These are phyloP conservation scores for Tillandsia fasciculata DNA, from an alignment of 176 grass and related monocot species.

Conservation along the genomic window DNA sequence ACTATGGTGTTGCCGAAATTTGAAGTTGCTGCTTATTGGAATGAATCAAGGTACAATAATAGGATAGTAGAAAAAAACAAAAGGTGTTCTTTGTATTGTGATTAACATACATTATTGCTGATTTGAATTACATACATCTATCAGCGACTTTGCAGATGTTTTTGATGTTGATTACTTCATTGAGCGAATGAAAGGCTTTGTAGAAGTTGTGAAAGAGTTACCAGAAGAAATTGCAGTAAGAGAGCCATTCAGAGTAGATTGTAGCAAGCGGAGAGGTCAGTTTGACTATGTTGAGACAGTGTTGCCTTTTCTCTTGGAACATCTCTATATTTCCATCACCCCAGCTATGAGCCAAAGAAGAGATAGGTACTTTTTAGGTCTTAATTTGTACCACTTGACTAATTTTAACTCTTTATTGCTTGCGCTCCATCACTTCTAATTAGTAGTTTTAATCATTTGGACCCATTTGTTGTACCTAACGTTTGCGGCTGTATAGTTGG, in stretches of 20 bases:
- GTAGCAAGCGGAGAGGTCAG: slow-evolving; percentile 72
- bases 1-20: slow-evolving; percentile 91
- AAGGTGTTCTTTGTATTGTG: not conserved
- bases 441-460: too few relatives aligned
- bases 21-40: slow-evolving; percentile 90
- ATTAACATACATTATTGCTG: slow-evolving; percentile 14
- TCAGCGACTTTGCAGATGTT: slow-evolving; percentile 89
- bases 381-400: not conserved
- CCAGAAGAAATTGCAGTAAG: slow-evolving; percentile 51
- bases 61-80: not conserved
- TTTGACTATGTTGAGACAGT: slow-evolving; percentile 75
- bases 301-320: slow-evolving; percentile 62
- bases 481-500: too few relatives aligned
- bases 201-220: slow-evolving; percentile 66
- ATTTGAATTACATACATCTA: slow-evolving; percentile 17
- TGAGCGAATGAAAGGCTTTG: slow-evolving; percentile 68
- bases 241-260: slow-evolving; percentile 80
- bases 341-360: slow-evolving; percentile 83
- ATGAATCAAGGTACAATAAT: slow-evolving; percentile 76
- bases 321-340: slow-evolving; percentile 69
- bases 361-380: slow-evolving; percentile 57
- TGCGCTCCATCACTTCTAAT: too few relatives aligned
- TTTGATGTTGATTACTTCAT: slow-evolving; percentile 94
- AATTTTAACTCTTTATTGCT: not conserved
- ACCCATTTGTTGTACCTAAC: too few relatives aligned